A percentile compares a stretch with the other conserved stretches of the same genome.
Evolutionary conservation across 257 asterid species (phyloP).

Genomic region (Coffea eugenioides): DNA sequence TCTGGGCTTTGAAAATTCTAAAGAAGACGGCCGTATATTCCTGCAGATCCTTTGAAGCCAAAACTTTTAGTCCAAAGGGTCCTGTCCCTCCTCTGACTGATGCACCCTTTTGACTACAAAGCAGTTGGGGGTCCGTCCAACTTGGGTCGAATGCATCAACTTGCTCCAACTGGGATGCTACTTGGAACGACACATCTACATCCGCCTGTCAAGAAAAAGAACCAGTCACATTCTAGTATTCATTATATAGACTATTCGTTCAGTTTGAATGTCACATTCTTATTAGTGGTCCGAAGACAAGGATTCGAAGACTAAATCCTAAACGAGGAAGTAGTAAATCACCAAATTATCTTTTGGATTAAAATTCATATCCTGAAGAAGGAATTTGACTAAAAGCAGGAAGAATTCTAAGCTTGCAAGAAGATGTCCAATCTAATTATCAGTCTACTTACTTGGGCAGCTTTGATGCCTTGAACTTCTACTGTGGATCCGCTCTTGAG

Average conservation of each 20-base stretch:
- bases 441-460: constrained; percentile 26
- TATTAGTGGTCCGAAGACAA: too few relatives aligned
- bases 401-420: background rate
- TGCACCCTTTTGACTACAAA: constrained; percentile 38
- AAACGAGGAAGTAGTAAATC: too few relatives aligned
- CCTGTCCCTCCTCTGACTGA: constrained; percentile 25
- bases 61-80: constrained; percentile 35
- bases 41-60: constrained; percentile 28
- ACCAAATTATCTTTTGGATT: background rate
- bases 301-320: too few relatives aligned
- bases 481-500: constrained; percentile 23
- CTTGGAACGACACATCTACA: constrained; percentile 23
- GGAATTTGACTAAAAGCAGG: background rate
- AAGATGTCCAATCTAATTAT: background rate
- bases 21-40: constrained; percentile 43
- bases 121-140: constrained; percentile 31
- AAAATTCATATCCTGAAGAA: too few relatives aligned
- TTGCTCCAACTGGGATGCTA: constrained; percentile 8
- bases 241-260: background rate
- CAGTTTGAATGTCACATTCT: too few relatives aligned
- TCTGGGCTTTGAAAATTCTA: constrained; percentile 25
- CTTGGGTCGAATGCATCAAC: constrained; percentile 27
- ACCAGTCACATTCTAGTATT: background rate
- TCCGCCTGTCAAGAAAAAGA: constrained; percentile 31
- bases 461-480: constrained; percentile 32